Conservation (phyloP, 805 yeast species). For the Nakazawaea wickerhamii region DNA sequence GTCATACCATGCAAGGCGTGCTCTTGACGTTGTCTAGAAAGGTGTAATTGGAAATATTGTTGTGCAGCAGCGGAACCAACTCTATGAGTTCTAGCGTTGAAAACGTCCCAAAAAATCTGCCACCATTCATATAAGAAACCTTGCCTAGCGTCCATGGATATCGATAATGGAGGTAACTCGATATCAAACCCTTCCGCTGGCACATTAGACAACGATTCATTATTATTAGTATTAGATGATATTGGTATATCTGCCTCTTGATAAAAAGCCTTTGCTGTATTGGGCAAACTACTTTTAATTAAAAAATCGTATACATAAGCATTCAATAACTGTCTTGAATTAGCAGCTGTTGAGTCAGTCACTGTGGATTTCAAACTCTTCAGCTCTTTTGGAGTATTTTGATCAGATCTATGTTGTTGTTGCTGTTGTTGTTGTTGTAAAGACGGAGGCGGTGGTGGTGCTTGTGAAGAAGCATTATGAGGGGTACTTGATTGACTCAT, state of each 20-base stretch:
- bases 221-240: slow-evolving; percentile 13
- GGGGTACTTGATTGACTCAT: slow-evolving; percentile 14
- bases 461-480: slow-evolving; percentile 5
- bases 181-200: slow-evolving; percentile 13
- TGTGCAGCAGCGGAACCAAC: slow-evolving; percentile 60
- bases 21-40: slow-evolving; percentile 54
- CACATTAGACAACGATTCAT: slow-evolving; percentile 3
- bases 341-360: slow-evolving; percentile 41
- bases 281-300: slow-evolving; percentile 62
- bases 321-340: slow-evolving; percentile 58
- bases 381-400: slow-evolving; percentile 6
- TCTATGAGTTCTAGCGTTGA: slow-evolving; percentile 70
- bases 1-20: slow-evolving; percentile 39
- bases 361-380: slow-evolving; percentile 21
- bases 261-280: slow-evolving; percentile 69
- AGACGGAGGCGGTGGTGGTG: not conserved
- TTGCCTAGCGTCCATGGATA: slow-evolving; percentile 76
- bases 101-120: slow-evolving; percentile 93
- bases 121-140: slow-evolving; percentile 93
- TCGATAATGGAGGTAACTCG: slow-evolving; percentile 43
- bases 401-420: not conserved
- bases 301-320: slow-evolving; percentile 86
- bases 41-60: slow-evolving; percentile 64
- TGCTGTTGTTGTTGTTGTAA: not conserved
- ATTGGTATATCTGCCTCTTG: slow-evolving; percentile 70